Percentiles rank a stretch among this genome's conserved stretches.
phyloP scores from a whole-genome alignment of 805 yeast species.

The Wickerhamiella spandovensis region DNA sequence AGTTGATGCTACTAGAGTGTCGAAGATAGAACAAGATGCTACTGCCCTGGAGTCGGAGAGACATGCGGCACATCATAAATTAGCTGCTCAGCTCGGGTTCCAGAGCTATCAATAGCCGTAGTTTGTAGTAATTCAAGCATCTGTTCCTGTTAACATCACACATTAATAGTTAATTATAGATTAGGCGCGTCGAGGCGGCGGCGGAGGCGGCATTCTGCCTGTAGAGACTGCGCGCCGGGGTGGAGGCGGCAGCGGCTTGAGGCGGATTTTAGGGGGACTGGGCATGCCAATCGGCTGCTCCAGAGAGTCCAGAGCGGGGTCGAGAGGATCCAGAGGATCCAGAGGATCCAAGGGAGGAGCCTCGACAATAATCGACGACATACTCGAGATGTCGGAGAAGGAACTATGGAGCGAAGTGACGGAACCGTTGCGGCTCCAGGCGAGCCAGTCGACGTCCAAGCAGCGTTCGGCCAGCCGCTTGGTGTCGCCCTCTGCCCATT shows the following conservation, averaged over 20 bases:
- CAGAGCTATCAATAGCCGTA: no score
- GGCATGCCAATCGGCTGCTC: not conserved
- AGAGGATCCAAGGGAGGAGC: not conserved
- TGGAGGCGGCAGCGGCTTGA: not conserved
- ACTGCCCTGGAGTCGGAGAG: no score
- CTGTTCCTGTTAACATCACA: no score
- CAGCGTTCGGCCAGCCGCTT: constrained; percentile 13
- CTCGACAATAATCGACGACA: not conserved
- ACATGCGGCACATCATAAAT: no score
- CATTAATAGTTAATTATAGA: no score
- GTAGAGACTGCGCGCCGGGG: not conserved
- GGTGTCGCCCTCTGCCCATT: constrained; percentile 6
- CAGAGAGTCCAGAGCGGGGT: no score
- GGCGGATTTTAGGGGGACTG: not conserved
- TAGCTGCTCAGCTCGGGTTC: no score
- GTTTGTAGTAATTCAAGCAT: no score
- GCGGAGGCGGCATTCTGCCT: not conserved
- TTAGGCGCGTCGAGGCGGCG: not conserved
- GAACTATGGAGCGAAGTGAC: not conserved
- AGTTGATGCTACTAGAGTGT: no score
- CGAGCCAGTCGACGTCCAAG: constrained; percentile 13
- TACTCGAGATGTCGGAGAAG: not conserved
- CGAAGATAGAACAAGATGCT: no score
- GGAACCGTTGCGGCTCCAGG: constrained; percentile 2
- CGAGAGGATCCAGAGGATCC: no score